Percentiles rank a stretch among this genome's conserved stretches.
Evolutionary conservation across 192 early-diverging fungal species (phyloP).

Genomic region (Backusella australiensis): DNA sequence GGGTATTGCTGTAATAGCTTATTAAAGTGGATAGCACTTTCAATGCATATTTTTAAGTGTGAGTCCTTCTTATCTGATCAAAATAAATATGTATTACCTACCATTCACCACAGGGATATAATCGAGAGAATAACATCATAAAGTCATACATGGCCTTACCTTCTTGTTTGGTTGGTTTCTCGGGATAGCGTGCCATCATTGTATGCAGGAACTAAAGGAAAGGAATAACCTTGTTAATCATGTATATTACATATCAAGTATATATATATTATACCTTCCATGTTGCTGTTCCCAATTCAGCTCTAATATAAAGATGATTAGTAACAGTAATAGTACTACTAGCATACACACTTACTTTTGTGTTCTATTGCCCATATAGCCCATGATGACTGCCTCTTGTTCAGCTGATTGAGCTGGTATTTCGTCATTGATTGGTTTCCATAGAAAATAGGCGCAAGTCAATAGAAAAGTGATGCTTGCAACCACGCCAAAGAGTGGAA

Average conservation of each 20-base stretch:
- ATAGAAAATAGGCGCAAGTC: background rate
- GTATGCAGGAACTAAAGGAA: constrained; percentile 75
- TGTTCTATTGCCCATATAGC: constrained; percentile 39
- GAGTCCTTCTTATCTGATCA: background rate
- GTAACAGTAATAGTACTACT: background rate
- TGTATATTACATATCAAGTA: too few relatives aligned
- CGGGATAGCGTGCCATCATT: constrained; percentile 86
- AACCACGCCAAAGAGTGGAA: background rate
- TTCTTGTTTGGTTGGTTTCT: constrained; percentile 74
- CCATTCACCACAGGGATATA: constrained; percentile 97
- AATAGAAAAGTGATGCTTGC: background rate
- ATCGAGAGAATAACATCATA: constrained; percentile 75
- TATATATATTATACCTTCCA: constrained; percentile 58
- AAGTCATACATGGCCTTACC: constrained; percentile 73
- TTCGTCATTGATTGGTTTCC: background rate
- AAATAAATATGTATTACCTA: background rate
- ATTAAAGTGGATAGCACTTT: constrained; percentile 86
- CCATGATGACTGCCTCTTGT: constrained; percentile 36
- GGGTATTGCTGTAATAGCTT: constrained; percentile 72
- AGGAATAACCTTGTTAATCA: background rate
- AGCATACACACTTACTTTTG: constrained; percentile 39
- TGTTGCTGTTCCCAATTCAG: constrained; percentile 82
- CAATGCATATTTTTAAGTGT: background rate
- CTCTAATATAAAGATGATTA: constrained; percentile 44
- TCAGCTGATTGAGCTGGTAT: background rate